Evolutionary conservation across 179 eudicot species (phyloP).

Genomic region (Spergularia azorica): DNA sequence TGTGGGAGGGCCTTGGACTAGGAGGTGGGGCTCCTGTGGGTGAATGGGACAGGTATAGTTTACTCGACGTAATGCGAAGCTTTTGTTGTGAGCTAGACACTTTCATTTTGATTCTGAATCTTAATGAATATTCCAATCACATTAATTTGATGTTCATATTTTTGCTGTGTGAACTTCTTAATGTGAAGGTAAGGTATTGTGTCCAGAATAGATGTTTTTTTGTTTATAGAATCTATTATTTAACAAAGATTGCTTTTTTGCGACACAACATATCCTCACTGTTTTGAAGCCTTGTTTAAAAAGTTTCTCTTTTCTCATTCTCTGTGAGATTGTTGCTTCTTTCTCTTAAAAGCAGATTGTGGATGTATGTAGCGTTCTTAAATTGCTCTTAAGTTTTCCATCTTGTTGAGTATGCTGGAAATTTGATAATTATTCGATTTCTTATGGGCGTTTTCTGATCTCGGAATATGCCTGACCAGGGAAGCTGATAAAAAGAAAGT

Average conservation of each 20-base stretch:
- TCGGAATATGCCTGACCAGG: conserved; percentile 39
- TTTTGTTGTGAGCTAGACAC: too few species aligned
- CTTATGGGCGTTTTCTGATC: background rate
- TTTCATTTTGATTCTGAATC: background rate
- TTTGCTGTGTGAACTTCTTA: background rate
- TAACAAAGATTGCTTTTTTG: background rate
- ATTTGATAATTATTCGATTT: background rate
- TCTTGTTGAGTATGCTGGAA: background rate
- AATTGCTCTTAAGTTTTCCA: background rate
- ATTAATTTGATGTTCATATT: background rate
- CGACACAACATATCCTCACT: background rate
- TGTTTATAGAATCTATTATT: background rate
- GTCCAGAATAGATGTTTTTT: background rate
- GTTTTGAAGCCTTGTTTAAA: background rate
- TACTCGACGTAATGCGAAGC: background rate
- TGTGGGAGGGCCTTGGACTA: conserved; percentile 97
- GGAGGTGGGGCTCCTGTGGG: conserved; percentile 77
- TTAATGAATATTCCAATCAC: background rate
- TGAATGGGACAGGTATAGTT: conserved; percentile 72
- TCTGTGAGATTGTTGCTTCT: background rate
- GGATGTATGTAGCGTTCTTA: background rate
- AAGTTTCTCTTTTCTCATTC: background rate
- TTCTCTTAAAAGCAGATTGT: background rate
- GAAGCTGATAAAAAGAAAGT: conserved; percentile 50
- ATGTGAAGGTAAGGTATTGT: background rate